Conservation (phyloP, 306 rosid genomes). For the Glycine soja region DNA sequence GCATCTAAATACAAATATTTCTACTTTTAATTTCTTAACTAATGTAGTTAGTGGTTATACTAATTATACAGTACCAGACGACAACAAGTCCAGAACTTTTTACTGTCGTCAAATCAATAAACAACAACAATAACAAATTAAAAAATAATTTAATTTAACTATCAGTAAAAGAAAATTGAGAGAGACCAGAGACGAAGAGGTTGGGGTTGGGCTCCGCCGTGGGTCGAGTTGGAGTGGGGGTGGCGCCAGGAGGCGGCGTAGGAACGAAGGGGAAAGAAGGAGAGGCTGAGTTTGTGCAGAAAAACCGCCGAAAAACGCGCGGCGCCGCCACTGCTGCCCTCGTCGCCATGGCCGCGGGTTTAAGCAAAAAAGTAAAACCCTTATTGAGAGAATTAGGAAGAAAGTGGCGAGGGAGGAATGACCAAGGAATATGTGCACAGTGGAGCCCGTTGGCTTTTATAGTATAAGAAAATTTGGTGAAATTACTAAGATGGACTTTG, state of each 20-base stretch:
- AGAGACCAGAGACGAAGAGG: slow-evolving; percentile 87
- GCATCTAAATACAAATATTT: too few relatives aligned
- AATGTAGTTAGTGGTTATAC: too few relatives aligned
- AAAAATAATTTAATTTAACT: not conserved
- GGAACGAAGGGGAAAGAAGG: slow-evolving; percentile 56
- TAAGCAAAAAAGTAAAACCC: slow-evolving; percentile 50
- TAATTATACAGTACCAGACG: not conserved
- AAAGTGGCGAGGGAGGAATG: not conserved
- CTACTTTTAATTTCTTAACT: too few relatives aligned
- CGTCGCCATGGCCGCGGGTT: slow-evolving; percentile 66
- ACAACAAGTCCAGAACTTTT: not conserved
- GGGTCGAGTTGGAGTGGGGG: slow-evolving; percentile 57
- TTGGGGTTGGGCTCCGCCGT: slow-evolving; percentile 80
- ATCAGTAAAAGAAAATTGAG: not conserved
- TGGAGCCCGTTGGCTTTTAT: not conserved
- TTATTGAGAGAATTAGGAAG: not conserved
- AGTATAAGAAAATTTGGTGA: not conserved
- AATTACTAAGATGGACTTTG: too few relatives aligned
- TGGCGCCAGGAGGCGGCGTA: slow-evolving; percentile 47
- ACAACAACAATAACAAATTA: not conserved
- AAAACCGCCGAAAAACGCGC: slow-evolving; percentile 62
- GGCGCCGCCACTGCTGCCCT: slow-evolving; percentile 69
- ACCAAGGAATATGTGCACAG: too few relatives aligned
- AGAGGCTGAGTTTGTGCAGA: slow-evolving; percentile 52
- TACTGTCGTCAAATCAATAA: not conserved